These are phyloP conservation scores for Clausena lansium DNA, from an alignment of 345 rosid species.

Conservation along the genomic window DNA sequence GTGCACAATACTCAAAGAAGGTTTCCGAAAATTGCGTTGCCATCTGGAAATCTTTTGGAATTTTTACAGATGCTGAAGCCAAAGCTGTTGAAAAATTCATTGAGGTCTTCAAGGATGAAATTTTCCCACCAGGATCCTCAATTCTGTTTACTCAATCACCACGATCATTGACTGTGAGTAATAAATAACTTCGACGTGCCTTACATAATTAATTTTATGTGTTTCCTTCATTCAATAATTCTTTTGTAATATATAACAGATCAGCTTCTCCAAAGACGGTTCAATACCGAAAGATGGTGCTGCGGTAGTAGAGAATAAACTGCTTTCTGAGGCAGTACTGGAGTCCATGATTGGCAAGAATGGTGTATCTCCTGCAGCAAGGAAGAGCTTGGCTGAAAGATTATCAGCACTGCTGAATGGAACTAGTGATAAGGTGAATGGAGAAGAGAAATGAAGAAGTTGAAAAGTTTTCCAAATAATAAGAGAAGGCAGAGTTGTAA, in stretches of 20 bases:
- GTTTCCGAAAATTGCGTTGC: constrained; percentile 75
- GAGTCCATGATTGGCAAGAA: constrained; percentile 76
- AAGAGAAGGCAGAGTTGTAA: neutral
- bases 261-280: constrained; percentile 66
- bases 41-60: constrained; percentile 65
- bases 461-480: neutral
- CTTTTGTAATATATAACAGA: constrained; percentile 31
- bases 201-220: neutral
- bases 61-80: constrained; percentile 70
- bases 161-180: constrained; percentile 62
- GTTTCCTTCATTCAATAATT: neutral
- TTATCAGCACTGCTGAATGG: constrained; percentile 38
- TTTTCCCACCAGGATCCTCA: constrained; percentile 68
- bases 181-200: neutral
- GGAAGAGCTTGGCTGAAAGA: constrained; percentile 53
- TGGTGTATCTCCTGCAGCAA: constrained; percentile 71
- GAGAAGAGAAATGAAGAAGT: neutral
- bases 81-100: constrained; percentile 60
- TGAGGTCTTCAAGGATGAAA: constrained; percentile 56
- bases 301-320: constrained; percentile 60
- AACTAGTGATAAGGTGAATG: neutral
- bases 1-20: constrained; percentile 66
- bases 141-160: constrained; percentile 62
- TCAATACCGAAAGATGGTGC: constrained; percentile 44
- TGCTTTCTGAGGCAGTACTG: constrained; percentile 58